Percentiles rank a stretch among this genome's conserved stretches.
Conservation (phyloP, 2,329 filamentous ascomycete species). For the Zymoseptoria ardabiliae region DNA sequence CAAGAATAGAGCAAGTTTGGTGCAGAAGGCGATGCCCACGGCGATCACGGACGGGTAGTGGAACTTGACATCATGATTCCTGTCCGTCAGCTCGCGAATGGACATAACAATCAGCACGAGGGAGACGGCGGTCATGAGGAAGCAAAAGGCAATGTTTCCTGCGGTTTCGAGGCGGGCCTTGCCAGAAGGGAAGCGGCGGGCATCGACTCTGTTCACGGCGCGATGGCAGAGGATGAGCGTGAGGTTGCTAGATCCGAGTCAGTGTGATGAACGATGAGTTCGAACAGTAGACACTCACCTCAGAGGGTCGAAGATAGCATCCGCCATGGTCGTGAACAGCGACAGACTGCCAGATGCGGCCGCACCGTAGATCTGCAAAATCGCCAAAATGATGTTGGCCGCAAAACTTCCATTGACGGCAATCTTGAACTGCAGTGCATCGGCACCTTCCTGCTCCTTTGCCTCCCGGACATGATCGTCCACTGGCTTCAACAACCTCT, state of each 20-base stretch:
- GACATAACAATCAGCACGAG: conserved; percentile 89
- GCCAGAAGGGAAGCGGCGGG: conserved; percentile 78
- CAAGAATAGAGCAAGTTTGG: conserved; percentile 75
- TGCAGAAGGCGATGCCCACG: conserved; percentile 73
- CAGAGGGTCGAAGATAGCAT: conserved; percentile 76
- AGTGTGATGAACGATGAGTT: neutral
- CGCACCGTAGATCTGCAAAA: conserved; percentile 82
- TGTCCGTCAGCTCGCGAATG: conserved; percentile 57
- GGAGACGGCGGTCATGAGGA: conserved; percentile 89
- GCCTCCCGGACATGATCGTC: conserved; percentile 83
- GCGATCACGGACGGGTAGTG: conserved; percentile 78
- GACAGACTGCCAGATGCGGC: conserved; percentile 83
- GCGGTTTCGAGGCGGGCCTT: conserved; percentile 92
- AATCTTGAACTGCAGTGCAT: conserved; percentile 68
- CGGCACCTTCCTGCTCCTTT: conserved; percentile 69
- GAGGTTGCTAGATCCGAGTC: conserved; percentile 63
- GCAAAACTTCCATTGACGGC: conserved; percentile 61
- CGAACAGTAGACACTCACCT: conserved; percentile 6
- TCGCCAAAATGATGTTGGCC: conserved; percentile 72
- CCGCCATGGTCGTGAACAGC: conserved; percentile 95
- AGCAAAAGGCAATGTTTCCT: conserved; percentile 93
- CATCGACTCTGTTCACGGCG: conserved; percentile 80
- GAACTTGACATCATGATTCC: conserved; percentile 54
- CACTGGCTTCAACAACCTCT: conserved; percentile 83
- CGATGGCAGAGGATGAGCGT: conserved; percentile 81